Conservation (phyloP, 2,329 filamentous ascomycete genomes). For the Sclerotinia spermophila region DNA sequence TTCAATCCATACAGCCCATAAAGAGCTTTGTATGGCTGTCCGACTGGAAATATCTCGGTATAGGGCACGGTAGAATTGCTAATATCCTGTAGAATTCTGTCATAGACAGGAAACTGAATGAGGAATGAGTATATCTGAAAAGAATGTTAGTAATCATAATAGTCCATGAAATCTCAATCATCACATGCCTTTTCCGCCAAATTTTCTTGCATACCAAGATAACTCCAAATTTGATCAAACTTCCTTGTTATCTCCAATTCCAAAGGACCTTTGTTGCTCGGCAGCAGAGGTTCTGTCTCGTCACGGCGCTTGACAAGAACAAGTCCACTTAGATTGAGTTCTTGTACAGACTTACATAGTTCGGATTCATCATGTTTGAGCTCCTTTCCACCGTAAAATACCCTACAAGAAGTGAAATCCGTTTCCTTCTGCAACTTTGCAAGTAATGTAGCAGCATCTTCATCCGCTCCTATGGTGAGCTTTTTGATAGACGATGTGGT, state of each 20-base stretch:
- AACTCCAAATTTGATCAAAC: slow-evolving; percentile 79
- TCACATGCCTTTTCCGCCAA: slow-evolving; percentile 61
- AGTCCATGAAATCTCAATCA: not conserved
- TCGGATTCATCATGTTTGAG: slow-evolving; percentile 59
- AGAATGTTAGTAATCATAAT: slow-evolving; percentile 11
- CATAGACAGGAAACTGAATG: slow-evolving; percentile 64
- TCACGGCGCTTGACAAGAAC: slow-evolving; percentile 62
- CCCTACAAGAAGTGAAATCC: slow-evolving; percentile 70
- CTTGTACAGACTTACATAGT: slow-evolving; percentile 59
- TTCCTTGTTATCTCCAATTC: slow-evolving; percentile 78
- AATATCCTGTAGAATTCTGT: slow-evolving; percentile 57
- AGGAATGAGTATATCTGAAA: slow-evolving; percentile 67
- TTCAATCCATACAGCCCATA: slow-evolving; percentile 68
- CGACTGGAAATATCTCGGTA: slow-evolving; percentile 61
- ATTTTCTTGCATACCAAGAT: slow-evolving; percentile 69
- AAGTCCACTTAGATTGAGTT: slow-evolving; percentile 65
- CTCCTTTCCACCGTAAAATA: slow-evolving; percentile 67
- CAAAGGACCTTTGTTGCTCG: slow-evolving; percentile 55
- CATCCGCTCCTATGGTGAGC: slow-evolving; percentile 64
- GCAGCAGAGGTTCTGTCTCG: slow-evolving; percentile 45
- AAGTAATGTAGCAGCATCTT: slow-evolving; percentile 67
- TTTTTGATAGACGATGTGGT: slow-evolving; percentile 55
- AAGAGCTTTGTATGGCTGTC: slow-evolving; percentile 67
- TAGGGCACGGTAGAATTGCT: slow-evolving; percentile 51
- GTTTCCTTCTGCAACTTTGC: slow-evolving; percentile 64